Evolutionary conservation across 2,329 filamentous ascomycete species (phyloP), one percentile per base, ranked within the genome.

Genomic region (Aspergillus sp.): DNA sequence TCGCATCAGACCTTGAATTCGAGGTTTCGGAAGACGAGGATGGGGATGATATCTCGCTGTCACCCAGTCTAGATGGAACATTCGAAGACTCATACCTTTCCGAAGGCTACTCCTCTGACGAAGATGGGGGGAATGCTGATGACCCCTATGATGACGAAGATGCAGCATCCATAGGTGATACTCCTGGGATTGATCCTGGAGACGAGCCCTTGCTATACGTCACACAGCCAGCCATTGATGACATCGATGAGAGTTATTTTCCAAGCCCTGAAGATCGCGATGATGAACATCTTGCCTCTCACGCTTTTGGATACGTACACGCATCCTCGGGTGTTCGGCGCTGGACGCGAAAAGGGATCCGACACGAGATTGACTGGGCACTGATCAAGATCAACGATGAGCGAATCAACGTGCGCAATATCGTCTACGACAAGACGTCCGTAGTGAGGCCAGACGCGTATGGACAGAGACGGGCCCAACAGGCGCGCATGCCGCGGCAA

Each of bases 281-380:
- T 68, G 85, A 90, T 71, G 94, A 98, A 60, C 90, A 97, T 66
- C 82, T 97, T 0, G 86, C 90, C 48, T 91, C 88, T 0, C 95
- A 90, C 69, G 86, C 87, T 13, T 82, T 98, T 1, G 94, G 94
- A 3, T 87, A 92, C 69, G 82, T 98, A 3, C 92, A 96, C 70
- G 94, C 94, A 0, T 96, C 92, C 0, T 96, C 92, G 21, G 94
- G 94, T 6, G 90, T 98, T 60, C 87, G 92, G 4, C 87, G 94
- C 30, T 88, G 90, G 72, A 83, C 81, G 54, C 84, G 88, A 61
- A 83, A 89, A 62, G 88, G 89, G 4, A 80, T 96, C 23, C 82
- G 91, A 5, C 94, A 97, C 73, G 94, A 98, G 75, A 92, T 98
- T 48, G 94, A 98, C 75, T 98, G 94, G 94, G 92, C 93, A 0